Conservation (phyloP, 495 filamentous ascomycete genomes). For the Clohesyomyces aquaticus region DNA sequence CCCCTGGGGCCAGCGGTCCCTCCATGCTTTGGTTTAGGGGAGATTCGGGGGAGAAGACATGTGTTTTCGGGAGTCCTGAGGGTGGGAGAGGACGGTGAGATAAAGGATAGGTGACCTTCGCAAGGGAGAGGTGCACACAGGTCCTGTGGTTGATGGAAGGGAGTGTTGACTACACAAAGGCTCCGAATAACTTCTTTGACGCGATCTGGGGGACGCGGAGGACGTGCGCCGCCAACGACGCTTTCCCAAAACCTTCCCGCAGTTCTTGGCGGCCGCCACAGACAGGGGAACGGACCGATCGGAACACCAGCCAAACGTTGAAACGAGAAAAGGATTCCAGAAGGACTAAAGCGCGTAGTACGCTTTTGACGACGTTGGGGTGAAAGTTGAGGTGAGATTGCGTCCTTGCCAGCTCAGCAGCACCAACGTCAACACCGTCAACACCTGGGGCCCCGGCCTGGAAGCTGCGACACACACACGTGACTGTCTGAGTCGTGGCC, state of each 20-base stretch:
- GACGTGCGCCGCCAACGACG: slow-evolving; percentile 12
- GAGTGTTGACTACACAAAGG: slow-evolving; percentile 29
- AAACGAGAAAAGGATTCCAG: slow-evolving; percentile 5
- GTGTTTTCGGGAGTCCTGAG: slow-evolving; percentile 30
- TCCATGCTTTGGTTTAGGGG: slow-evolving; percentile 44
- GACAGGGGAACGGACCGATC: slow-evolving; percentile 29
- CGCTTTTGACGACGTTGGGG: background rate
- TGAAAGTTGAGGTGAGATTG: background rate
- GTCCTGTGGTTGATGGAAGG: slow-evolving; percentile 10
- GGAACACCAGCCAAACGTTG: background rate
- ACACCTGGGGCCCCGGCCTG: background rate
- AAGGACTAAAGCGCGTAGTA: background rate
- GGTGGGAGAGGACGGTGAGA: background rate
- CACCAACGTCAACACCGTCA: too few species aligned
- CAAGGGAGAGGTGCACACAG: slow-evolving; percentile 12
- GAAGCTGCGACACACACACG: background rate
- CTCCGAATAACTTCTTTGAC: slow-evolving; percentile 16
- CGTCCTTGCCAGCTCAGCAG: too few species aligned
- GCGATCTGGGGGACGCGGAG: slow-evolving; percentile 15
- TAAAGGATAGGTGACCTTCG: background rate
- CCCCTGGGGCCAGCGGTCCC: slow-evolving; percentile 45
- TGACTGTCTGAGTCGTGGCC: background rate
- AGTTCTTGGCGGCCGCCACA: slow-evolving; percentile 23
- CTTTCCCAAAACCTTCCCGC: background rate
- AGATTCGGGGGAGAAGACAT: slow-evolving; percentile 31